Conservation (phyloP, 257 asterid genomes). For the Paraleonurus japonicus region DNA sequence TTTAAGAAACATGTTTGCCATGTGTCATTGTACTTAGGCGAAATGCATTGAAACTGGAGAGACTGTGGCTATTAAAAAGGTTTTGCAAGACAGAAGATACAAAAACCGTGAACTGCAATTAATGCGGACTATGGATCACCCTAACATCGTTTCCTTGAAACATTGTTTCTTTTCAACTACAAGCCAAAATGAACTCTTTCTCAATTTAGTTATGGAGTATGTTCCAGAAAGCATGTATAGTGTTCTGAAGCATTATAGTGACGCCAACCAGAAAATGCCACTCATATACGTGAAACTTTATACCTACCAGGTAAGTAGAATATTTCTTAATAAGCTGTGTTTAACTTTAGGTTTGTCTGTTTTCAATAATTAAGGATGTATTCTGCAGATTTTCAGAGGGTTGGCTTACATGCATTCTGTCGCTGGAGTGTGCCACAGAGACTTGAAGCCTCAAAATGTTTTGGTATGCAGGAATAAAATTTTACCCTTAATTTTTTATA, state of each 20-base stretch:
- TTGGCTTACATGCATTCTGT: slow-evolving; percentile 96
- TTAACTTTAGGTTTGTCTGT: slow-evolving; percentile 5
- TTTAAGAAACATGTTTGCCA: slow-evolving; percentile 5
- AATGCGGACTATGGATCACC: slow-evolving; percentile 94
- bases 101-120: slow-evolving; percentile 92
- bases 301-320: slow-evolving; percentile 70
- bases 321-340: slow-evolving; percentile 8
- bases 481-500: not conserved
- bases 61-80: slow-evolving; percentile 94
- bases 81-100: slow-evolving; percentile 90
- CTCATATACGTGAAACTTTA: slow-evolving; percentile 89
- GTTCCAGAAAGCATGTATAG: slow-evolving; percentile 82
- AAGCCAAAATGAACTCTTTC: slow-evolving; percentile 77
- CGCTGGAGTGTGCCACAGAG: slow-evolving; percentile 92
- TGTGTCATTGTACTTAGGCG: slow-evolving; percentile 49
- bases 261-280: slow-evolving; percentile 82
- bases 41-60: slow-evolving; percentile 96
- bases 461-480: slow-evolving; percentile 46
- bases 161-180: slow-evolving; percentile 94
- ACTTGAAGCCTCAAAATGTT: slow-evolving; percentile 94
- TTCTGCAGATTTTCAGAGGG: slow-evolving; percentile 83
- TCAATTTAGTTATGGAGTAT: slow-evolving; percentile 94
- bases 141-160: slow-evolving; percentile 85
- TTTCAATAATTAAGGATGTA: slow-evolving; percentile 5
- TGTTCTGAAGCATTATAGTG: slow-evolving; percentile 74